Evolutionary conservation across 1,139 yeast species (phyloP), one percentile per base, ranked within the genome.

Genomic region (Dujonia santamariae): DNA sequence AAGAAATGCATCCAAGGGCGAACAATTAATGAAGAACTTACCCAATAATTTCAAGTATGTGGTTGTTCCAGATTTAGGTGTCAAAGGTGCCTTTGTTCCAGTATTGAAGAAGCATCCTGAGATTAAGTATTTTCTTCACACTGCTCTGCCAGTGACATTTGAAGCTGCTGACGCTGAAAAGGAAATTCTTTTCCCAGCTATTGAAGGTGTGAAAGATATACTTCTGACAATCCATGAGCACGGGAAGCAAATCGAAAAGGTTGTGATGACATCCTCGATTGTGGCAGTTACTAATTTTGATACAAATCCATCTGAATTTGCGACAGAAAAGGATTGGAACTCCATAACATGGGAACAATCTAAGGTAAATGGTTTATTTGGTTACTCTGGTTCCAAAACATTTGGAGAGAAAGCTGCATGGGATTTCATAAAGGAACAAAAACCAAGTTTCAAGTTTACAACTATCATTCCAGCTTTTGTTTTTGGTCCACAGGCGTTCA

Each of bases 121-220:
- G 27, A 64, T 77, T 37, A 67, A 71, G 7, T 67, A 63, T 31
- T 76, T 80, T 32, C 48, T 79, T 22, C 87, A 80, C 55, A 74
- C 78, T 3, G 83, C 83, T 9, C 71, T 80, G 14, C 81, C 82
- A 4, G 63, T 72, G 45, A 40, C 53, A 19, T 60, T 51, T 29
- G 61, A 63, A 32, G 43, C 53, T 31, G 49, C 56, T 26, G 63
- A 61, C 35, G 40, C 53, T 11, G 59, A 60, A 22, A 72, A 70
- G 26, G 74, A 68, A 14, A 54, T 62, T 33, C 50, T 72, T 31
- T 55, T 54, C 15, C 80, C 81, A 2, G 81, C 82, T 2, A 56
- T 74, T 25, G 52, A 64, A 31, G 82, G 82, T 19, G 45, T 53
- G 14, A 42, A 38, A 26, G 49, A 44, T 38, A 60, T 59, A 2